These are phyloP conservation scores for Mucor ambiguus DNA, from an alignment of 371 early-diverging fungal genomes.

Conservation along the genomic window DNA sequence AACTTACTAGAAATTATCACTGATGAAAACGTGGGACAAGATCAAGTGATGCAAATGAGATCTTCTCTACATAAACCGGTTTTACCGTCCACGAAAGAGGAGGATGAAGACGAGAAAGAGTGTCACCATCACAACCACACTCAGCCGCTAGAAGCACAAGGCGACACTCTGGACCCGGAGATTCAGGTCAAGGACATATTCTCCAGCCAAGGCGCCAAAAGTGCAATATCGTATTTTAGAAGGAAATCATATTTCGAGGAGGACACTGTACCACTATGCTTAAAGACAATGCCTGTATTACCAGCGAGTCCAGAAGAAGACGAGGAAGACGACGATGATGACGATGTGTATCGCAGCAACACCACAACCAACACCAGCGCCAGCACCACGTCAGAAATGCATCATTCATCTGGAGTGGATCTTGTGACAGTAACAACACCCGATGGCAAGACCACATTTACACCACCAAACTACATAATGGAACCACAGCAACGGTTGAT, in stretches of 20 bases:
- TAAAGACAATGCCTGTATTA: conserved; percentile 20
- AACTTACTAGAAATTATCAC: conserved; percentile 36
- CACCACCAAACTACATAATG: conserved; percentile 27
- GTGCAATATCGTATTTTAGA: conserved; percentile 39
- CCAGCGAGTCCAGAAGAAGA: conserved; percentile 28
- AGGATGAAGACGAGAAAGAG: conserved; percentile 25
- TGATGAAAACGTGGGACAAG: conserved; percentile 14
- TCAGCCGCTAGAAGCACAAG: neutral
- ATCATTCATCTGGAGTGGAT: conserved; percentile 18
- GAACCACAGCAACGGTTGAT: conserved; percentile 43
- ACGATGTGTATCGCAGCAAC: neutral
- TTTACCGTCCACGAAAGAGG: conserved; percentile 28
- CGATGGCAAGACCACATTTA: conserved; percentile 8
- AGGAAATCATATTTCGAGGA: conserved; percentile 36
- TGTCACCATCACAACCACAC: neutral
- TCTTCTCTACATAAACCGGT: conserved; percentile 19
- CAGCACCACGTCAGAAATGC: neutral
- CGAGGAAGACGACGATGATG: conserved; percentile 11
- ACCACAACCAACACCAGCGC: neutral
- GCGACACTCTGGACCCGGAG: conserved; percentile 9
- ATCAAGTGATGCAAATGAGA: conserved; percentile 4
- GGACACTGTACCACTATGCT: conserved; percentile 19
- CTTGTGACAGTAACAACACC: conserved; percentile 11
- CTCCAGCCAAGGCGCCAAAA: conserved; percentile 41
- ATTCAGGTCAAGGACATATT: conserved; percentile 42